Percentiles rank a stretch among this genome's conserved stretches.
Evolutionary conservation across 73 alveolate species (phyloP).

Genomic region (Uronychia binucleata): DNA sequence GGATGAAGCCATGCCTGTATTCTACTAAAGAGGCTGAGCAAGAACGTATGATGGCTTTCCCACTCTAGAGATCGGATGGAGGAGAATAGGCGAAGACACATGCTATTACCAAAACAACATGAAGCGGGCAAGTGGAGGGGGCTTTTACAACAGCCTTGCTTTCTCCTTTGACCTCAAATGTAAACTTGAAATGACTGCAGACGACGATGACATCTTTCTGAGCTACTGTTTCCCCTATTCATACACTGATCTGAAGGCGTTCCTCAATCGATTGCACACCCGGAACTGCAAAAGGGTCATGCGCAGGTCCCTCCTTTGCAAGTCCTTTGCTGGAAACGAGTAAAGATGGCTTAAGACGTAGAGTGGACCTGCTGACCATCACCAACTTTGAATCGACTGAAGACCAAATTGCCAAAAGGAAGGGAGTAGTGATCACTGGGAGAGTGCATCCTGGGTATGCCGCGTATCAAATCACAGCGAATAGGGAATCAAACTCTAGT

Average conservation of each 20-base stretch:
- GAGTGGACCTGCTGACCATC: slow-evolving; percentile 70
- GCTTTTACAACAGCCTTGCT: slow-evolving; percentile 70
- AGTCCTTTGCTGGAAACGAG: slow-evolving; percentile 66
- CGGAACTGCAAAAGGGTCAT: slow-evolving; percentile 20
- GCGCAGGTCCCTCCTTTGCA: slow-evolving; percentile 61
- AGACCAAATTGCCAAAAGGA: slow-evolving; percentile 51
- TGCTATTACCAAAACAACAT: slow-evolving; percentile 76
- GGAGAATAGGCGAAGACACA: slow-evolving; percentile 88
- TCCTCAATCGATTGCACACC: not conserved
- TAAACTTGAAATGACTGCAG: slow-evolving; percentile 27
- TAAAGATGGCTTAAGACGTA: slow-evolving; percentile 5
- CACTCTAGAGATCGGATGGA: slow-evolving; percentile 73
- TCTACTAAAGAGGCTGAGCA: slow-evolving; percentile 3
- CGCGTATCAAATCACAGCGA: not conserved
- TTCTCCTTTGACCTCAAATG: slow-evolving; percentile 77
- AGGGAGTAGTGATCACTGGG: slow-evolving; percentile 70
- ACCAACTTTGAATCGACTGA: slow-evolving; percentile 50
- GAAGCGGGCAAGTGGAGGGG: slow-evolving; percentile 47
- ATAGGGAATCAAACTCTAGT: slow-evolving; percentile 70
- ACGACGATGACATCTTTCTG: slow-evolving; percentile 82
- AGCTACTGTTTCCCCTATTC: slow-evolving; percentile 85
- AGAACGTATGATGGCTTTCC: not conserved
- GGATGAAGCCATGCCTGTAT: slow-evolving; percentile 41
- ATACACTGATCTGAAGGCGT: slow-evolving; percentile 53
- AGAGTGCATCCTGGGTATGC: slow-evolving; percentile 81